phyloP scores from a whole-genome alignment of 331 rosid species.

The Acacia pycnantha region DNA sequence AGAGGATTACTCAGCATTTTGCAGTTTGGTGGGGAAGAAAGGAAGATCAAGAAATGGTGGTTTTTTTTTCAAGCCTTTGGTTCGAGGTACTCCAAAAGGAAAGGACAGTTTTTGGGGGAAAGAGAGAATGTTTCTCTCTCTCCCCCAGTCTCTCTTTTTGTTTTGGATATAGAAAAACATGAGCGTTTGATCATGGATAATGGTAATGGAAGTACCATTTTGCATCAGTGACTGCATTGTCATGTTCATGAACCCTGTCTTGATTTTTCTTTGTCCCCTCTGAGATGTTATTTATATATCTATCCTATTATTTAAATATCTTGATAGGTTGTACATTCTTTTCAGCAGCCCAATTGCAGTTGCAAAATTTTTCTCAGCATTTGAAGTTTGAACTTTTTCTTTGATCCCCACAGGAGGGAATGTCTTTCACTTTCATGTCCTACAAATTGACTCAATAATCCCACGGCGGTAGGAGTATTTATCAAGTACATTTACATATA shows the following conservation, averaged over 20 bases:
- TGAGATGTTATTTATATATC: constrained; percentile 28
- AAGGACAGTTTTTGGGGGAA: not conserved
- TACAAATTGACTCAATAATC: not conserved
- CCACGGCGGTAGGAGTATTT: not conserved
- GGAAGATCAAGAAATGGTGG: constrained; percentile 19
- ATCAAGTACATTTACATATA: not conserved
- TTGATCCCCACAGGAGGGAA: not conserved
- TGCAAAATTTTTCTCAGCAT: not conserved
- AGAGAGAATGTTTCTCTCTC: not conserved
- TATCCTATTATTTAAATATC: constrained; percentile 11
- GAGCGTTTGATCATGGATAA: constrained; percentile 25
- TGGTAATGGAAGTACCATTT: constrained; percentile 31
- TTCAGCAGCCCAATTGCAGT: constrained; percentile 25
- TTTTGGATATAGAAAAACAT: constrained; percentile 15
- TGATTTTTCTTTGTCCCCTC: constrained; percentile 25
- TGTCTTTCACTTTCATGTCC: not conserved
- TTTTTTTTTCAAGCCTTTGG: not conserved
- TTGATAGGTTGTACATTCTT: constrained; percentile 28
- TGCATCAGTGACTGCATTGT: constrained; percentile 33
- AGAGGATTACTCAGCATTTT: constrained; percentile 2
- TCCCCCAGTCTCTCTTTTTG: not conserved
- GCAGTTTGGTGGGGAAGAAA: constrained; percentile 25
- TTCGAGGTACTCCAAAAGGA: constrained; percentile 16
- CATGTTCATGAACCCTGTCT: constrained; percentile 31
- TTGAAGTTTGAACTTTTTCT: not conserved